Evolutionary conservation across 352 stramenopile genomes (phyloP), one percentile per base, ranked within the genome.

Genomic region (Poterioochromonas sp.): DNA sequence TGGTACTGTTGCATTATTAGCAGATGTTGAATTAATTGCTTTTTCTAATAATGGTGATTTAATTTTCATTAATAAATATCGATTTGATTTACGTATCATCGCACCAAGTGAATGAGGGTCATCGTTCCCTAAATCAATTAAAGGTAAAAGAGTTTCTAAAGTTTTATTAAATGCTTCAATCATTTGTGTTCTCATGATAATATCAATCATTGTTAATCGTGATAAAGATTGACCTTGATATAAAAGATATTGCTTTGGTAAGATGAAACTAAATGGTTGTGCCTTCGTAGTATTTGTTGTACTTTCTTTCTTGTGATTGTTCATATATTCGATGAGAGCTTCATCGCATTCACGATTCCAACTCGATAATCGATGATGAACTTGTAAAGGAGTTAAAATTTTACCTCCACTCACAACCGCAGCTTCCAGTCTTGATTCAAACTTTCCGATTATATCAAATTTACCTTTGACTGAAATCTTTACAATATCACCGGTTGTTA

Each of bases 41-140:
- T 54, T 47, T 26, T 54, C 47, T 35, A 80, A 35, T n/a, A 68
- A 73, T 20, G 53, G 37, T 29, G 2, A n/a, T 39, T 80, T 80
- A 15, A 76, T 22, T 49, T 80, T 49, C 20, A 54, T 20, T 29
- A 64, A 63, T 8, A 80, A 39, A n/a, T 64, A 68, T 8, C 32
- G 18, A 64, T 76, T 65, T 8, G 29, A 34, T 32, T 39, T 22
- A 35, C 76, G 73, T 26, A 80, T 76, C 2, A 65, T 34, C 3
- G 58, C 58, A 2, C 76, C 60, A n/a, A 80, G n/a, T 34, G 68
- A 78, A 29, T 26, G 18, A 18, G 49, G 26, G 18, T 80, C 76
- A 35, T 40, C 26, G 60, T 80, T 76, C 8, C 22, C 34, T 0
- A 76, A 12, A 76, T 80, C 60, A 26, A 80, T 39, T 37, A 80